Evolutionary conservation across 768 basidiomycete species (phyloP).

Genomic region (Phaeolepiota aurea): DNA sequence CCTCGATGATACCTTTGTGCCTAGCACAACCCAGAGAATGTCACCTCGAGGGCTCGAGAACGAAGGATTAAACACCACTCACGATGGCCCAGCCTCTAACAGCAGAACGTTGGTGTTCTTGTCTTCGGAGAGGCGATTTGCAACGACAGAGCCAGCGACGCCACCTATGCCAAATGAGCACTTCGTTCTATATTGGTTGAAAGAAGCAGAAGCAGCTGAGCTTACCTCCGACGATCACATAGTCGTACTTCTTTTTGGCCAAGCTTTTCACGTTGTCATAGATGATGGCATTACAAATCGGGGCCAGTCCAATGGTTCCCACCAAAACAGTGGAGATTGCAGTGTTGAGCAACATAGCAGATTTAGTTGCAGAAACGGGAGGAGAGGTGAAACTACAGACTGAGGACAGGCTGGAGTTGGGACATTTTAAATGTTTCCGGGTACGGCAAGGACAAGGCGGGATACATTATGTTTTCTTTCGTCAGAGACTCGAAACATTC

Average conservation of each 20-base stretch:
- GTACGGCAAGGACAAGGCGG: too few species aligned
- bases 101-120: constrained; percentile 17
- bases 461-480: too few species aligned
- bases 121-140: constrained; percentile 25
- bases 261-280: neutral
- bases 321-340: neutral
- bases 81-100: constrained; percentile 21
- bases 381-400: neutral
- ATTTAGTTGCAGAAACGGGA: too few species aligned
- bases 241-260: neutral
- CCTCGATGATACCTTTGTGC: neutral
- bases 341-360: neutral
- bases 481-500: too few species aligned
- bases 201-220: neutral
- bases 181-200: too few species aligned
- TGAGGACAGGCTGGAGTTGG: too few species aligned
- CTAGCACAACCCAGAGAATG: too few species aligned
- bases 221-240: constrained; percentile 3
- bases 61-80: constrained; percentile 1
- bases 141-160: constrained; percentile 22
- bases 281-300: neutral
- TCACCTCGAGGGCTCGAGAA: too few species aligned
- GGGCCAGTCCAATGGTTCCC: neutral
- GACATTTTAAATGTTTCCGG: too few species aligned
- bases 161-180: too few species aligned